Percentiles rank a stretch among this genome's conserved stretches.
Conservation (phyloP, 495 filamentous ascomycete species). For the Aspergillus conjunctus region DNA sequence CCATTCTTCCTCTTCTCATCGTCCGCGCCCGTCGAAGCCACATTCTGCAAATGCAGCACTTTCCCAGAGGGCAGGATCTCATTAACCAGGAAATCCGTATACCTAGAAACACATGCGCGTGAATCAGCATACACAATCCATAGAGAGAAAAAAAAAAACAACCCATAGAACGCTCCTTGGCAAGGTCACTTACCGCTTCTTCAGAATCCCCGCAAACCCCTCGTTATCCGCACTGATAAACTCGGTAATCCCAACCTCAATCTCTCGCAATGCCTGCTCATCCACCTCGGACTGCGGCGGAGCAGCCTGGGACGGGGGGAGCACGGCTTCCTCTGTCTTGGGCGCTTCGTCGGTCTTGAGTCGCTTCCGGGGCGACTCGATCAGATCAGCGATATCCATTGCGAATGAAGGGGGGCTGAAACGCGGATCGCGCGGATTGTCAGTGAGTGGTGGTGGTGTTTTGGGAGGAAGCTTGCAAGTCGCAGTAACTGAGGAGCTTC, state of each 20-base stretch:
- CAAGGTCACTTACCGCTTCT: slow-evolving; percentile 52
- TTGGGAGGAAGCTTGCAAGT: background rate
- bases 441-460: background rate
- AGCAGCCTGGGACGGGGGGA: slow-evolving; percentile 19
- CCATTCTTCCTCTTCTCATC: slow-evolving; percentile 14
- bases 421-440: no score
- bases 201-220: slow-evolving; percentile 58
- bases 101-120: slow-evolving; percentile 52
- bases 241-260: slow-evolving; percentile 57
- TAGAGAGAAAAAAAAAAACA: background rate
- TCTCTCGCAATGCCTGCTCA: slow-evolving; percentile 46
- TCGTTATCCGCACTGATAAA: slow-evolving; percentile 52
- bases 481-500: slow-evolving; percentile 14
- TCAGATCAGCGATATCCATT: slow-evolving; percentile 44
- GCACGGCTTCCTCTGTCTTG: slow-evolving; percentile 22
- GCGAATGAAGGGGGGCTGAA: slow-evolving; percentile 4
- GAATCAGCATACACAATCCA: background rate
- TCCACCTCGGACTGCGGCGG: slow-evolving; percentile 26
- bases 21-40: slow-evolving; percentile 29
- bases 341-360: slow-evolving; percentile 41
- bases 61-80: slow-evolving; percentile 80
- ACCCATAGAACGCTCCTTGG: background rate
- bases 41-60: slow-evolving; percentile 71
- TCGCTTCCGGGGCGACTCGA: slow-evolving; percentile 49
- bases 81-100: slow-evolving; percentile 94